Percentiles rank a stretch among this genome's conserved stretches.
These are phyloP conservation scores for Stropharia rugosoannulata DNA, from an alignment of 768 basidiomycete species.

Conservation along the genomic window DNA sequence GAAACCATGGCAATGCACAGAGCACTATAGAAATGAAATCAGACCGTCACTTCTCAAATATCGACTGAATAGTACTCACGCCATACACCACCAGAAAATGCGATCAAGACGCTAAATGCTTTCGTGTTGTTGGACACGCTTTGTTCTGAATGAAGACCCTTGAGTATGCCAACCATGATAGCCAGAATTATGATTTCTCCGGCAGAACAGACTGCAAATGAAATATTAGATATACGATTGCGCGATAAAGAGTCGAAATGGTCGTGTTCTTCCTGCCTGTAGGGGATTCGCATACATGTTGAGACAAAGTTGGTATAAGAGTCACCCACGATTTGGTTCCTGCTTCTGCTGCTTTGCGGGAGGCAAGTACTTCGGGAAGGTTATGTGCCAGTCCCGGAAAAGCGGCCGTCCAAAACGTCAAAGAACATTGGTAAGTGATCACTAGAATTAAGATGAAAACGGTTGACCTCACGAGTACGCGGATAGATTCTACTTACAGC, in stretches of 20 bases:
- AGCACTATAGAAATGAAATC: slow-evolving; percentile 37
- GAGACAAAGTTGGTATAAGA: neutral
- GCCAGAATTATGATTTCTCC: slow-evolving; percentile 72
- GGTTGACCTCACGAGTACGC: neutral
- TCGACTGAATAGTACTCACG: slow-evolving; percentile 34
- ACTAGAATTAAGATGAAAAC: slow-evolving; percentile 35
- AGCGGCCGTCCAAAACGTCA: slow-evolving; percentile 85
- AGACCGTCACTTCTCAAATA: neutral
- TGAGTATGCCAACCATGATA: slow-evolving; percentile 74
- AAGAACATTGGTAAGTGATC: slow-evolving; percentile 71
- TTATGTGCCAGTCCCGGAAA: slow-evolving; percentile 75
- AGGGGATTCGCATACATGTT: slow-evolving; percentile 14
- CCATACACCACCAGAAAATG: slow-evolving; percentile 79
- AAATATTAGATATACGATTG: slow-evolving; percentile 75
- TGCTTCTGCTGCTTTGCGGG: slow-evolving; percentile 34
- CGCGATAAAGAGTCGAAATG: slow-evolving; percentile 61
- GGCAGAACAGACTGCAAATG: slow-evolving; percentile 65
- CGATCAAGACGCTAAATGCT: slow-evolving; percentile 75
- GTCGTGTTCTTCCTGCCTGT: slow-evolving; percentile 47
- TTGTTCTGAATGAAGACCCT: slow-evolving; percentile 57
- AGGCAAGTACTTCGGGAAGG: slow-evolving; percentile 65
- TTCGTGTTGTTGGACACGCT: slow-evolving; percentile 73
- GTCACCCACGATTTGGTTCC: slow-evolving; percentile 47
- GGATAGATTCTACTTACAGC: slow-evolving; percentile 39
- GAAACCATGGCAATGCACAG: slow-evolving; percentile 74